Evolutionary conservation across 768 basidiomycete species (phyloP), one percentile per base, ranked within the genome.

Genomic region (Amanita jacksonii): DNA sequence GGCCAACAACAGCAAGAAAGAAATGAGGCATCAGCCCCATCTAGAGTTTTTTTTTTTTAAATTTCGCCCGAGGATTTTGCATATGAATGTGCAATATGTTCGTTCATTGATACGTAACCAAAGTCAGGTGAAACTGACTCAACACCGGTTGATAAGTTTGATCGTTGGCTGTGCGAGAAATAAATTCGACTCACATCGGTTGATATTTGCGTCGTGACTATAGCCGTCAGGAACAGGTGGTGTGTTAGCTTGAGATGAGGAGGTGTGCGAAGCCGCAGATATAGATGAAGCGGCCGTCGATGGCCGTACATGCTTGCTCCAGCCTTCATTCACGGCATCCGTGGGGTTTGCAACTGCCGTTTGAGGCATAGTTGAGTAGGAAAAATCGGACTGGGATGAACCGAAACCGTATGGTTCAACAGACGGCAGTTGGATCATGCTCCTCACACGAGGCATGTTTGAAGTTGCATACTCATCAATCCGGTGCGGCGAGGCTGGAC

Each of bases 91-190:
- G 77, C 72, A 45, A 85, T 62, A 56, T 85, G 81, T 59, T 85
- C 84, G 62, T 79, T 84, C 81, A 86, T 81, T 55, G 74, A 70
- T 57, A 86, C 83, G 66, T 77, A 87, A 49, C 81, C 85, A 68
- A 85, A 86, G 72, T 86, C 84, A 63, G 85, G 85, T 56, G 84
- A 83, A 74, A 81, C 85, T 81, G 65, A 48, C 57, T 50, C 51
- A 62, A 63, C 61, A 68, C 63, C 66, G 57, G 66, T 74, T 65
- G 73, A 68, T 70, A 38, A 38, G 36, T 38, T 35, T 23, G 32
- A 18, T 27, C 33, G 8, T 19, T 5, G 12, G 15, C 19, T 15
- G 15, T 20, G 12, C 9, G 8, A 25, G 53, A 55, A 48, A 34
- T 30, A 27, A 23, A 24, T 22, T 38, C 12, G 50, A 83, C 85